These are phyloP conservation scores for Harringtonia aguacate DNA, from an alignment of 2,329 filamentous ascomycete species.

Conservation along the genomic window DNA sequence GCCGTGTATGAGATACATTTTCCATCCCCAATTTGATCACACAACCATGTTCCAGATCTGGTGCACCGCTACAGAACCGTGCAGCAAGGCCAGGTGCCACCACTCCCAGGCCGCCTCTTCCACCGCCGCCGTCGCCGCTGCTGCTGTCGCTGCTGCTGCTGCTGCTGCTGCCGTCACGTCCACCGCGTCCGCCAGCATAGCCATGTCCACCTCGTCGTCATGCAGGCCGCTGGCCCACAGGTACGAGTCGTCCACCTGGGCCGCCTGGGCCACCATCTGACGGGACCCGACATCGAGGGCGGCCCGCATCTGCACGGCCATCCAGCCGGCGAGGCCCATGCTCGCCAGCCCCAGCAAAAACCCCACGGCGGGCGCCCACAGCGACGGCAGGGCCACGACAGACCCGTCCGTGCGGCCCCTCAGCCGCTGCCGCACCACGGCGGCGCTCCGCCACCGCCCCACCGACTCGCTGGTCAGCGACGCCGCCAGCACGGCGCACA, in stretches of 20 bases:
- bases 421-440: not conserved
- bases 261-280: not conserved
- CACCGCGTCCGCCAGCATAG: not conserved
- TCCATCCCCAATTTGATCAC: no score
- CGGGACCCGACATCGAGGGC: not conserved
- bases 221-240: not conserved
- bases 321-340: constrained; percentile 8
- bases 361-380: not conserved
- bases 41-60: constrained; percentile 7
- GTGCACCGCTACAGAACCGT: constrained; percentile 7
- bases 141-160: no score
- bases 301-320: constrained; percentile 6
- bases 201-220: not conserved
- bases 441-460: not conserved
- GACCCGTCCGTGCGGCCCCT: not conserved
- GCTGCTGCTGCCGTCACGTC: no score
- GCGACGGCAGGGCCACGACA: not conserved
- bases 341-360: constrained; percentile 6
- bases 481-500: constrained; percentile 7
- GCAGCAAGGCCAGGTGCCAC: constrained; percentile 11
- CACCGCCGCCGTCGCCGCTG: no score
- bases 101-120: no score
- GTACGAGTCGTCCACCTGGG: not conserved
- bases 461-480: constrained; percentile 4
- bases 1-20: no score